These are phyloP conservation scores for Plectranthus barbatus DNA, from an alignment of 257 asterid genomes.

Conservation along the genomic window DNA sequence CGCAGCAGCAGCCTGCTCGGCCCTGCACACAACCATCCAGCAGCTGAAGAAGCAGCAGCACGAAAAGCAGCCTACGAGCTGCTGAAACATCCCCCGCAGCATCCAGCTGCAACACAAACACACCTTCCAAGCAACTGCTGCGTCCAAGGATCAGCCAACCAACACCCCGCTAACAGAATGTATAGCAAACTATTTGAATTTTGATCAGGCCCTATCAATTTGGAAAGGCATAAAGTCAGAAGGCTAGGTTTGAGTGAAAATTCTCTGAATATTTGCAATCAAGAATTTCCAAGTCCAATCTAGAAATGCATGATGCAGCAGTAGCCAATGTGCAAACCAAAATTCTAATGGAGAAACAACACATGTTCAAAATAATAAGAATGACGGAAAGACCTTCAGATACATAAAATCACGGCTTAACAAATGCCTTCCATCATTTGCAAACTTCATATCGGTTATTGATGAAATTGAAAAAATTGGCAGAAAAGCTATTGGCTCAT, in stretches of 20 bases:
- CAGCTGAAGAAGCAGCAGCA: no score
- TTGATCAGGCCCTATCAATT: neutral
- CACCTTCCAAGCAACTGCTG: no score
- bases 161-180: neutral
- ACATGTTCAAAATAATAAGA: conserved; percentile 6
- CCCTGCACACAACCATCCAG: no score
- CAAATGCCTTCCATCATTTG: conserved; percentile 67
- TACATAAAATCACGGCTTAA: conserved; percentile 68
- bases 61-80: no score
- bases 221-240: conserved; percentile 7
- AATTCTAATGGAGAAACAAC: neutral
- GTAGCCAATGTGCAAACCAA: conserved; percentile 7
- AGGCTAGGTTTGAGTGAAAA: neutral
- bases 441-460: conserved; percentile 66
- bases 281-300: no score
- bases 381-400: conserved; percentile 45
- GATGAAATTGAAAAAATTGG: no score
- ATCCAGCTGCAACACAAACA: no score
- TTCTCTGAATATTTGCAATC: neutral
- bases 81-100: no score
- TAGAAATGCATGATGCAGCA: neutral
- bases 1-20: no score
- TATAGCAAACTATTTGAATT: neutral
- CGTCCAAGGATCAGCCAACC: no score
- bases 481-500: no score